A percentile compares a stretch with the other conserved stretches of the same genome.
phyloP scores from a whole-genome alignment of 2,329 filamentous ascomycete genomes.

The Xylariales sp. region DNA sequence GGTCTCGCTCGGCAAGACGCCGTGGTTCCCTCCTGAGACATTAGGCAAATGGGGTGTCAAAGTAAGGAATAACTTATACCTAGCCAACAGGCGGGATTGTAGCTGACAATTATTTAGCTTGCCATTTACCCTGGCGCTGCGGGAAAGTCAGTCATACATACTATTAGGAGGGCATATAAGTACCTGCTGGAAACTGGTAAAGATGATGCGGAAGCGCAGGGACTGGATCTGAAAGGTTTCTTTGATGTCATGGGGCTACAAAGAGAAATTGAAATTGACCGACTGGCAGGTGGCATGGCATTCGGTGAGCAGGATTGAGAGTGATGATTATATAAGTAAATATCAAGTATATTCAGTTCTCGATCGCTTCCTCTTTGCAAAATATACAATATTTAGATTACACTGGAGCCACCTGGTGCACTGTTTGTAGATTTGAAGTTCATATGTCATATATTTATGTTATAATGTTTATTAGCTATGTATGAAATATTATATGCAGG shows the following conservation, averaged over 20 bases:
- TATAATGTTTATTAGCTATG: too few relatives aligned
- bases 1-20: conserved; percentile 7
- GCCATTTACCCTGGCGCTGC: conserved; percentile 9
- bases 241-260: conserved; percentile 8
- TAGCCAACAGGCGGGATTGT: background rate
- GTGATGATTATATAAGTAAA: too few relatives aligned
- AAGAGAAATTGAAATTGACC: conserved; percentile 7
- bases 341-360: too few relatives aligned
- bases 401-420: too few relatives aligned
- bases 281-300: conserved; percentile 4
- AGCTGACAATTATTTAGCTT: background rate
- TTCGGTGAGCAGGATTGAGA: too few relatives aligned
- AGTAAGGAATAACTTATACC: background rate
- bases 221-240: conserved; percentile 7
- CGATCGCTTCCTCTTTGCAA: too few relatives aligned
- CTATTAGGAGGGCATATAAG: conserved; percentile 6
- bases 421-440: too few relatives aligned
- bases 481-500: too few relatives aligned
- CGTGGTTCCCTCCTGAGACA: conserved; percentile 7
- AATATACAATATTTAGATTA: too few relatives aligned
- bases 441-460: too few relatives aligned
- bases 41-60: conserved; percentile 5
- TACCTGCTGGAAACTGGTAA: conserved; percentile 5
- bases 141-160: conserved; percentile 6
- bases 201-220: conserved; percentile 6